Conservation (phyloP, 805 yeast genomes). For the Starmerella apis region DNA sequence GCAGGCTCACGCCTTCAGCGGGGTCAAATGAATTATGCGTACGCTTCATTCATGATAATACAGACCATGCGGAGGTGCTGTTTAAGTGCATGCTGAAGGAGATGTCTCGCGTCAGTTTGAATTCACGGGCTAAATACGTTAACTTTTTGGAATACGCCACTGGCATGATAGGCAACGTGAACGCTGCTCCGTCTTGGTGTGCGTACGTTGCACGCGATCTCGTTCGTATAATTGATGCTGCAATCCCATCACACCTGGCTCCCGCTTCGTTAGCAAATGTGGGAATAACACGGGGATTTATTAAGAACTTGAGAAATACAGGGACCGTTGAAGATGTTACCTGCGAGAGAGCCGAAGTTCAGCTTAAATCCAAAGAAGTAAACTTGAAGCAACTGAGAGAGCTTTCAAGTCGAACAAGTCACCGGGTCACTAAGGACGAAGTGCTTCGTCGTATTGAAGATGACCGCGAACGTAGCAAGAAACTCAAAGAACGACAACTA, state of each 20-base stretch:
- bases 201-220: conserved; percentile 11
- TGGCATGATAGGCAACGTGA: conserved; percentile 16
- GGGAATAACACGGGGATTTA: conserved; percentile 17
- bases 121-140: conserved; percentile 54
- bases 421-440: conserved; percentile 37
- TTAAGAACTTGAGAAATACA: conserved; percentile 12
- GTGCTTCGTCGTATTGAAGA: conserved; percentile 76
- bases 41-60: conserved; percentile 29
- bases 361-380: conserved; percentile 7
- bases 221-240: conserved; percentile 16
- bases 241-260: conserved; percentile 25
- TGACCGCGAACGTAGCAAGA: conserved; percentile 78
- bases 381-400: conserved; percentile 2
- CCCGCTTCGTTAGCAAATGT: conserved; percentile 26
- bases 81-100: conserved; percentile 57
- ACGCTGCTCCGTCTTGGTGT: conserved; percentile 13
- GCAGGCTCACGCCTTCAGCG: conserved; percentile 51
- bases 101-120: conserved; percentile 38
- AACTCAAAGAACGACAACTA: conserved; percentile 75
- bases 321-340: conserved; percentile 3
- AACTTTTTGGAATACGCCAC: conserved; percentile 58
- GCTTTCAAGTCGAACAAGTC: neutral
- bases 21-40: conserved; percentile 27
- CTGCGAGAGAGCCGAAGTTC: neutral
- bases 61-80: conserved; percentile 56